These are phyloP conservation scores for Herpetospermum pedunculosum DNA, from an alignment of 306 rosid genomes.

Conservation along the genomic window DNA sequence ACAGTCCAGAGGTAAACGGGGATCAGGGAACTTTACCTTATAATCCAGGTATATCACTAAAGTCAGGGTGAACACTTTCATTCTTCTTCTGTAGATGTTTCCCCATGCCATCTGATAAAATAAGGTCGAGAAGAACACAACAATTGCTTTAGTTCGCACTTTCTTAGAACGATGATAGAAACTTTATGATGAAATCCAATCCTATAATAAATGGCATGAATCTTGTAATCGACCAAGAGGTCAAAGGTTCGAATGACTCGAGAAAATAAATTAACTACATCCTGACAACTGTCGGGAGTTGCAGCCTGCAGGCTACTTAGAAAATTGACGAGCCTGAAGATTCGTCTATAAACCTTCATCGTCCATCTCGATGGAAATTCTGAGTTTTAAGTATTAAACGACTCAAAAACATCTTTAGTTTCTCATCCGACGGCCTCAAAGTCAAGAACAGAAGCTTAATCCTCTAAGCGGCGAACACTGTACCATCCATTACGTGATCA, in stretches of 20 bases:
- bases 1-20: background rate
- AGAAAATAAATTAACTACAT: background rate
- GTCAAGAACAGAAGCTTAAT: background rate
- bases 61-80: conserved; percentile 35
- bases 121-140: background rate
- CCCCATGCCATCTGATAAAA: conserved; percentile 33
- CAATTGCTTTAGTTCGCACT: background rate
- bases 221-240: too few species aligned
- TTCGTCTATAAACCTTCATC: background rate
- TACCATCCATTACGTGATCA: background rate
- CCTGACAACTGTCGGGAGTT: background rate
- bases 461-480: background rate
- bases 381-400: background rate
- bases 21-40: conserved; percentile 26
- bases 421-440: background rate
- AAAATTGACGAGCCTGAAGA: background rate
- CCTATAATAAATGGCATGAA: background rate
- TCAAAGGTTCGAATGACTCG: too few species aligned
- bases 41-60: conserved; percentile 39
- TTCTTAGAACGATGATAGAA: background rate
- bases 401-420: background rate
- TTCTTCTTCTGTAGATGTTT: conserved; percentile 34
- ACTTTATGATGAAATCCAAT: background rate
- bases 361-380: background rate
- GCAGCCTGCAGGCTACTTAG: background rate